Evolutionary conservation across 352 stramenopile genomes (phyloP).

Genomic region (Hyaloperonospora arabidopsidis): DNA sequence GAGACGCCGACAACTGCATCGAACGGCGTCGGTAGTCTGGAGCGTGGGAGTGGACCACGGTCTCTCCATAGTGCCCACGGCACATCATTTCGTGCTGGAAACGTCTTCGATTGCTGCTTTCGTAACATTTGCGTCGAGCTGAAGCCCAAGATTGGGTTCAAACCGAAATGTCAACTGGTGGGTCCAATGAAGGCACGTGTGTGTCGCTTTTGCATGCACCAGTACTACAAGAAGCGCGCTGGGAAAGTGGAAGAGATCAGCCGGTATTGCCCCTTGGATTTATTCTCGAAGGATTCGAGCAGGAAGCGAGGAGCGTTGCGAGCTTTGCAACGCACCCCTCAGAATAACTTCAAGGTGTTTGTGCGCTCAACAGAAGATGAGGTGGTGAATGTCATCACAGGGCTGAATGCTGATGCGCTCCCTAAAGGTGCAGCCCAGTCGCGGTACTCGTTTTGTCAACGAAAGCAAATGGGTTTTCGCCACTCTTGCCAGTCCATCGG

Average conservation of each 20-base stretch:
- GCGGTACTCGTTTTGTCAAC: conserved; percentile 59
- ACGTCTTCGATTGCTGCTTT: conserved; percentile 82
- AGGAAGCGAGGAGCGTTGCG: conserved; percentile 55
- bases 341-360: conserved; percentile 88
- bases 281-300: conserved; percentile 62
- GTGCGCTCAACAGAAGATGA: conserved; percentile 71
- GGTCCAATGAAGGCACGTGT: conserved; percentile 51
- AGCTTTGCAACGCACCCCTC: conserved; percentile 67
- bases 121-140: conserved; percentile 83
- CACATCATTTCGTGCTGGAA: conserved; percentile 36
- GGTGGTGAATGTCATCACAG: conserved; percentile 73
- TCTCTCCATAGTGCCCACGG: conserved; percentile 24
- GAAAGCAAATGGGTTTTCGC: conserved; percentile 69
- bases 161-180: conserved; percentile 47
- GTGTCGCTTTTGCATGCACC: conserved; percentile 86
- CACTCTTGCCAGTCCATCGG: conserved; percentile 71
- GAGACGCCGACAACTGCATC: conserved; percentile 12
- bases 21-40: conserved; percentile 6
- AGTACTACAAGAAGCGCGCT: conserved; percentile 69
- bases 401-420: conserved; percentile 53
- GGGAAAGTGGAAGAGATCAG: conserved; percentile 79
- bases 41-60: conserved; percentile 1
- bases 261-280: conserved; percentile 72
- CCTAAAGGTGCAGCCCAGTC: conserved; percentile 58
- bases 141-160: conserved; percentile 83